Conservation (phyloP, 768 basidiomycete species). For the Exsudoporus frostii region DNA sequence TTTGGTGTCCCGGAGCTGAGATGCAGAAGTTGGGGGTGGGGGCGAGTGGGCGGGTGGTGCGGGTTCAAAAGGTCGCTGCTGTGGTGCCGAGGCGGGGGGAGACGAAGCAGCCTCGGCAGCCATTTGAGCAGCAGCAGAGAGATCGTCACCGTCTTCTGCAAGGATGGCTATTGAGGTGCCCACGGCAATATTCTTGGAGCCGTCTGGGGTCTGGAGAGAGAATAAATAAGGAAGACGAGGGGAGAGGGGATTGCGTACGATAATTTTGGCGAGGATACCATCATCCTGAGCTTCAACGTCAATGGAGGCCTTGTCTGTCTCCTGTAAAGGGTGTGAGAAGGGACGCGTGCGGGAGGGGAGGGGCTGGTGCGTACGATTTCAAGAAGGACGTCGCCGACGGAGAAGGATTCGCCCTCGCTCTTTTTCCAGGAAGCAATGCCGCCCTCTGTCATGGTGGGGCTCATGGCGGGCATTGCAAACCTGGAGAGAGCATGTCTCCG, state of each 20-base stretch:
- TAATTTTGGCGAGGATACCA: conserved; percentile 93
- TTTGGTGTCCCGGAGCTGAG: conserved; percentile 42
- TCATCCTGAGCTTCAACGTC: conserved; percentile 99
- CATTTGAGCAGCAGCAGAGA: conserved; percentile 75
- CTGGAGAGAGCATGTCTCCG: conserved; percentile 75
- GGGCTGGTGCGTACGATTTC: conserved; percentile 72
- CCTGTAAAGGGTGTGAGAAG: conserved; percentile 44
- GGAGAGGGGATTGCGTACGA: conserved; percentile 51
- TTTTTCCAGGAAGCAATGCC: conserved; percentile 98
- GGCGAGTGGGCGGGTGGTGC: conserved; percentile 37
- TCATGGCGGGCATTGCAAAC: conserved; percentile 98
- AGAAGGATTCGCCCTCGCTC: conserved; percentile 89
- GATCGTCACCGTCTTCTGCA: conserved; percentile 93
- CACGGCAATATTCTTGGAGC: conserved; percentile 82
- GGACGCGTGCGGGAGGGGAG: not conserved
- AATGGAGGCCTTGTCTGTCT: conserved; percentile 99
- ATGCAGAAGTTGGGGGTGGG: conserved; percentile 33
- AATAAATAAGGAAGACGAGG: not conserved
- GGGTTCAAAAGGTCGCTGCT: conserved; percentile 41
- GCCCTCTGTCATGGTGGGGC: conserved; percentile 99
- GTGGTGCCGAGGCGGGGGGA: conserved; percentile 30
- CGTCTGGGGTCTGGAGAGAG: conserved; percentile 63
- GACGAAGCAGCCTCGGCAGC: conserved; percentile 59
- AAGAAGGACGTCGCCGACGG: conserved; percentile 89
- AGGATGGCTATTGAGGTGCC: conserved; percentile 89